Evolutionary conservation across 75 land plant genomes (phyloP).

Genomic region (Cryptomeria japonica): DNA sequence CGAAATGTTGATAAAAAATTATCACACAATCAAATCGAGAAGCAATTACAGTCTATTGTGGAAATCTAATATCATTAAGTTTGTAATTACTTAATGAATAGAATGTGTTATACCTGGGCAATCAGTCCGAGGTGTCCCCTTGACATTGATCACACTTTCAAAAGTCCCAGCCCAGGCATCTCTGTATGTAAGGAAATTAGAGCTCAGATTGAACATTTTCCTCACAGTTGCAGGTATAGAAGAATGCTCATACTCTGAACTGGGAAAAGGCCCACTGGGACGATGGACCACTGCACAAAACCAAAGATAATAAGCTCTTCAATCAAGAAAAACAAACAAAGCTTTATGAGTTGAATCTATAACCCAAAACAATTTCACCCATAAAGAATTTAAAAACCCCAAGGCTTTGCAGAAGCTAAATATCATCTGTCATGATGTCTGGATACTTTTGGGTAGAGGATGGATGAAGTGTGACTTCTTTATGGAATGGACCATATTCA

Average conservation of each 20-base stretch:
- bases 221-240: conserved; percentile 89
- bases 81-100: too few species aligned
- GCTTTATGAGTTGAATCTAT: not conserved
- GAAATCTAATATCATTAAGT: too few species aligned
- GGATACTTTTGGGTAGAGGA: too few species aligned
- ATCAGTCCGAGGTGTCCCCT: conserved; percentile 74
- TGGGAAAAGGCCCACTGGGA: conserved; percentile 72
- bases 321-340: not conserved
- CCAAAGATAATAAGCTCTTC: not conserved
- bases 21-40: too few species aligned
- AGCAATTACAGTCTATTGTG: too few species aligned
- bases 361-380: not conserved
- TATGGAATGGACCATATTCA: too few species aligned
- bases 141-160: conserved; percentile 45
- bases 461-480: too few species aligned
- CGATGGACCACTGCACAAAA: conserved; percentile 56
- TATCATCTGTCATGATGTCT: not conserved
- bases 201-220: conserved; percentile 84
- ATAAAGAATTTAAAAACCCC: not conserved
- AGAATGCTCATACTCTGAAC: conserved; percentile 91
- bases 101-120: conserved; percentile 64
- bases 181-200: conserved; percentile 71
- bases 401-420: not conserved
- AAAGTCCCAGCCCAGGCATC: conserved; percentile 99
- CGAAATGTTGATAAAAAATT: too few species aligned